phyloP scores from a whole-genome alignment of 208 protist species.

The Lotmaria passim region DNA sequence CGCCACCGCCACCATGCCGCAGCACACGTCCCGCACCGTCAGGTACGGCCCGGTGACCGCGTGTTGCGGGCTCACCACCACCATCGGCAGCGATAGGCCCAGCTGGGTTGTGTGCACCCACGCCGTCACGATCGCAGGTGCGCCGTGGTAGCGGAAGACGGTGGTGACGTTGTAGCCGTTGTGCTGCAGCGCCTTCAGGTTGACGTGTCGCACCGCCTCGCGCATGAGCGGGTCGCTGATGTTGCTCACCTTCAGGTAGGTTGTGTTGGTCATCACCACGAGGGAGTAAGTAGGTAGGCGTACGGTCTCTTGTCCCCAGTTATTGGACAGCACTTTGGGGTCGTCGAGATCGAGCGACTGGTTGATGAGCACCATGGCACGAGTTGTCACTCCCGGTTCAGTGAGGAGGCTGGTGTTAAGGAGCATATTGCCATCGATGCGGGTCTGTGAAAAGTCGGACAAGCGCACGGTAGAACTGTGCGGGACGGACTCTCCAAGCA shows the following conservation, averaged over 20 bases:
- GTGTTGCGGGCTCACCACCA: slow-evolving; percentile 10
- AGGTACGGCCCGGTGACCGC: background rate
- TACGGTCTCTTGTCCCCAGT: slow-evolving; percentile 20
- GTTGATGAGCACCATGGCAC: slow-evolving; percentile 7
- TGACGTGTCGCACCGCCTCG: slow-evolving; percentile 32
- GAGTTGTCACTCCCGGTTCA: background rate
- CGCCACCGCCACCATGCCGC: background rate
- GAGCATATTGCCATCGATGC: background rate
- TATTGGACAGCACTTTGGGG: slow-evolving; percentile 22
- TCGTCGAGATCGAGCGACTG: background rate
- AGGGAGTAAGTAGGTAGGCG: background rate
- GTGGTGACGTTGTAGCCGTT: background rate
- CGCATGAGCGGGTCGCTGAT: slow-evolving; percentile 43
- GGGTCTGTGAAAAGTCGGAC: background rate
- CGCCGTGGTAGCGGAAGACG: slow-evolving; percentile 9
- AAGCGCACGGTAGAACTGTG: background rate
- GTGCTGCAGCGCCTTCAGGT: slow-evolving; percentile 16
- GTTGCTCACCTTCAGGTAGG: slow-evolving; percentile 26
- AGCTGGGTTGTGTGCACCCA: slow-evolving; percentile 4
- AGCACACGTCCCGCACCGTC: background rate
- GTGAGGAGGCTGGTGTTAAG: slow-evolving; percentile 2
- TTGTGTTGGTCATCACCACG: background rate
- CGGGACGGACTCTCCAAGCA: background rate
- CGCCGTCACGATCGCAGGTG: slow-evolving; percentile 8
- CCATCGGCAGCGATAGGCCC: slow-evolving; percentile 8